Evolutionary conservation across 2,329 filamentous ascomycete species (phyloP), one percentile per base, ranked within the genome.

Genomic region (Colletotrichum zoysiae): DNA sequence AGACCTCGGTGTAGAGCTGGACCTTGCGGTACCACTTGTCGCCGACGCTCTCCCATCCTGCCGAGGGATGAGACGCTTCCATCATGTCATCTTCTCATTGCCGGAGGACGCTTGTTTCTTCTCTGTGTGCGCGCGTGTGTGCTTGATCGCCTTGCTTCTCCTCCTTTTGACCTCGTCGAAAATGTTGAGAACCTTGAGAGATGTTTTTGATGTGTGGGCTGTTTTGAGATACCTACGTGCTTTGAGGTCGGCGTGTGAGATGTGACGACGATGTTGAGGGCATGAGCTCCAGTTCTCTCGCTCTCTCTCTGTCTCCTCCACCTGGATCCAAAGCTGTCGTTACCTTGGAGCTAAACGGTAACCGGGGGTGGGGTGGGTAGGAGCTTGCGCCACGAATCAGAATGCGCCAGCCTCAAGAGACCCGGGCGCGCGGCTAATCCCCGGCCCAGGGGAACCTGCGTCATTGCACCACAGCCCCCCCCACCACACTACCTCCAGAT

Each of bases 1-100:
- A 99, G 75, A 98, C 89, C 75, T 91, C 93, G 73, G 95, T 95
- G 86, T 98, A 99, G 73, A 97, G 90, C 82, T 95, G 93, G 69
- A 93, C 91, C 85, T 97, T 98, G 81, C 95, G 93, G 85, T 98
- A 99, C 87, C 97, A 98, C 78, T 90, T 92, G 82, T 97, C 93
- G 79, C 94, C 96, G 76, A 98, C 90, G 82, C 90, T 93, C 86
- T 97, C 95, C 96, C 96, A 99, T 82, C 95, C 94, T 78, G 94
- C 93, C 77, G 94, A 94, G 78, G 95, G 87, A 82, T 89, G 87
- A 78, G 87, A 83, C 75, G 84, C 82, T 77, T 90, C 88, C 88
- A 90, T 90, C 61, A 74, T 81, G 70, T 75, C 69, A 75, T 79
- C 75, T 80, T 78, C 74, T 82, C 77, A 68, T 70, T 56, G 50